Base-by-base conservation (phyloP, 257 asterid genomes). In the Scutellaria minor region DNA sequence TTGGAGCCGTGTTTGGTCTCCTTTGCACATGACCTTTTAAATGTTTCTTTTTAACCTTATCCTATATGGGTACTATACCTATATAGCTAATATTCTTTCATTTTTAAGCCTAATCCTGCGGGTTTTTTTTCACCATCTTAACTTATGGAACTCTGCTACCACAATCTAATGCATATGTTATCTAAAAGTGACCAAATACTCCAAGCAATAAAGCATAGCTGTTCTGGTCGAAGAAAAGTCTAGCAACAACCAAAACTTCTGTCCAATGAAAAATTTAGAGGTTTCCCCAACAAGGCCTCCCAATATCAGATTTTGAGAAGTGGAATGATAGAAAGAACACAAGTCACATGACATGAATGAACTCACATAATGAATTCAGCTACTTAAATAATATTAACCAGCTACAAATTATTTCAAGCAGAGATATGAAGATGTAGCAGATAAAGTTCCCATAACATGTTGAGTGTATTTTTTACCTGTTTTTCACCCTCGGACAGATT, bases 401-500 rank as follows among this genome's bases (percentile, higher is more conserved):
- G 47, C 65, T 37, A 59, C 22, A 59, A n/a, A 45, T 35, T 12
- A 2, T 24, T 31, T 24, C 8, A 27, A 40, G 53, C 12, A 47
- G n/a, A 47, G n/a, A 54, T 44, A 22, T 20, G 9, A 54, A 18
- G 24, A 20, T 20, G 61, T 3, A 54, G 10, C 31, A 31, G 5
- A 31, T 31, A 31, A 31, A 31, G 37, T 37, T 53, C 66, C 9
- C 51, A 12, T 5, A 54, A 39, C 9, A 61, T 58, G 7, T 10
- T 12, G 35, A 41, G 40, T 7, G 51, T 18, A 58, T 9, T 68
- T 64, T 37, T 37, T 76, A 92, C 98, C 97, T 85, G 89, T 75
- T 88, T 95, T 78, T 95, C 99, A 5, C 89, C 81, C 44, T 90
- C 97, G 1, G 97, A 70, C 50, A 92, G 84, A 74, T 84, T 82